Evolutionary conservation across 2,329 filamentous ascomycete genomes (phyloP).

Genomic region (Emmonsia crescens): DNA sequence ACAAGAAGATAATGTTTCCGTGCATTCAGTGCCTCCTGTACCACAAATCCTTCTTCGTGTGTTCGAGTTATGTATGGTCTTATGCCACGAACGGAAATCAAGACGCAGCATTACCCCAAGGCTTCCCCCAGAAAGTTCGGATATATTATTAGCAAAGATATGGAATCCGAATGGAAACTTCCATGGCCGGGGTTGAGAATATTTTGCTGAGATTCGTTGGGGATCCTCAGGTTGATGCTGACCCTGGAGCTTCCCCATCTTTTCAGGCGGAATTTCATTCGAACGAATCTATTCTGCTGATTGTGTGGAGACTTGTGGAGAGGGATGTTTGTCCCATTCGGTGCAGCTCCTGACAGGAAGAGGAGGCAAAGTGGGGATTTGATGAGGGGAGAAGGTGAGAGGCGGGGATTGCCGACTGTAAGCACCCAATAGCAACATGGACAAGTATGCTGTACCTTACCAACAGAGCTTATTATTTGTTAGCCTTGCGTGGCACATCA

Average conservation of each 20-base stretch:
- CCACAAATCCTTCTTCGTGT: neutral
- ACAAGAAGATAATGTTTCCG: neutral
- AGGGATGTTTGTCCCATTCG: neutral
- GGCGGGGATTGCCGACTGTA: constrained; percentile 1
- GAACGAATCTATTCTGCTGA: neutral
- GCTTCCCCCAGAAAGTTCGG: neutral
- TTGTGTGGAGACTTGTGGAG: neutral
- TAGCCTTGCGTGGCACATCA: neutral
- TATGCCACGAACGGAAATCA: neutral
- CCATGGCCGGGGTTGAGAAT: neutral
- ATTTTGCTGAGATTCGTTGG: no score
- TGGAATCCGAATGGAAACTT: neutral
- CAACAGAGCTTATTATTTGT: neutral
- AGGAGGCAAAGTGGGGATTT: neutral
- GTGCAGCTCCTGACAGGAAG: neutral
- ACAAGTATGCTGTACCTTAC: neutral
- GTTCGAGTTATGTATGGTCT: neutral
- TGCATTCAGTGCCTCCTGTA: neutral
- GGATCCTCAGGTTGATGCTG: neutral
- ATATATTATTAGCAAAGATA: neutral
- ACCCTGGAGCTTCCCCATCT: neutral
- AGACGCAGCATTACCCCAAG: neutral
- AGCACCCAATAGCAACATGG: neutral
- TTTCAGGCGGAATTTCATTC: neutral
- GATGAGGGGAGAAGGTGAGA: neutral